Conservation (phyloP, 1,284 basidiomycete species). For the Chalciporus sp. region DNA sequence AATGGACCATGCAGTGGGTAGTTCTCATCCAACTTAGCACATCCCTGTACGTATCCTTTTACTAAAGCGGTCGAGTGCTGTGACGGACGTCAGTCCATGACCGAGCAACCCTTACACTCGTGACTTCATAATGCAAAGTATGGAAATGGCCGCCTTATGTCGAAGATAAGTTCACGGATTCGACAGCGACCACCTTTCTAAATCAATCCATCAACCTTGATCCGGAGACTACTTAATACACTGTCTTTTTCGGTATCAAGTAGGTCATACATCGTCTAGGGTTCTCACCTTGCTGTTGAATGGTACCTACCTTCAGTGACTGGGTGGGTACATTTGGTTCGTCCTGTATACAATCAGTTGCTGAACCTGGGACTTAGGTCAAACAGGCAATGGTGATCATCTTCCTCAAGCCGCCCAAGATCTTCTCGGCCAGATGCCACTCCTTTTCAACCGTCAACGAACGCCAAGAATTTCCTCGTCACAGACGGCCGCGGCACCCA, state of each 20-base stretch:
- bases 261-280: conserved; percentile 15
- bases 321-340: conserved; percentile 32
- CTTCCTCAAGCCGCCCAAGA: conserved; percentile 38
- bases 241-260: conserved; percentile 42
- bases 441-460: conserved; percentile 44
- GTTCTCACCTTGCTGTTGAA: background rate
- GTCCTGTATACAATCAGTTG: conserved; percentile 15
- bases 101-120: too few relatives aligned
- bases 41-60: too few relatives aligned
- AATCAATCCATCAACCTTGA: conserved; percentile 28
- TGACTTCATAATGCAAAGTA: too few relatives aligned
- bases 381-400: too few relatives aligned
- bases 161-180: too few relatives aligned
- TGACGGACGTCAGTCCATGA: too few relatives aligned
- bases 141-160: too few relatives aligned
- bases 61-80: too few relatives aligned
- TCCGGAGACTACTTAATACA: conserved; percentile 35
- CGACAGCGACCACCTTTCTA: too few relatives aligned
- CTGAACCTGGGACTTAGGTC: too few relatives aligned
- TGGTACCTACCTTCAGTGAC: conserved; percentile 20
- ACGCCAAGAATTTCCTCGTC: conserved; percentile 47
- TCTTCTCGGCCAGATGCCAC: conserved; percentile 39
- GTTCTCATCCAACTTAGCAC: too few relatives aligned
- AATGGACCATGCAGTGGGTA: too few relatives aligned
- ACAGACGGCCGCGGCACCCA: conserved; percentile 47